Evolutionary conservation across 805 yeast genomes (phyloP).

Genomic region (Sporopachydermia quercuum): DNA sequence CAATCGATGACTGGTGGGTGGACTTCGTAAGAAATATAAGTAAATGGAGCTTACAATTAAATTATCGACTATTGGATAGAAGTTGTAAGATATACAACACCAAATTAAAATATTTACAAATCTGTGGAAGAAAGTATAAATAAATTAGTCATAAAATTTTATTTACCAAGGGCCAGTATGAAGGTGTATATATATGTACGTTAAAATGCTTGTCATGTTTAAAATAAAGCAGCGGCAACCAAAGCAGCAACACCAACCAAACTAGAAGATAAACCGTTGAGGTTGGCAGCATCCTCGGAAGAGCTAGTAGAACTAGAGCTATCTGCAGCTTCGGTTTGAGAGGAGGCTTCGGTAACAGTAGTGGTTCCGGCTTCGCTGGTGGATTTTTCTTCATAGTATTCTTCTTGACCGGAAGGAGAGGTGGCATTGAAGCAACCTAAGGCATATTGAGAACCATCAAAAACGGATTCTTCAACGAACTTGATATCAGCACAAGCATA

Average conservation of each 20-base stretch:
- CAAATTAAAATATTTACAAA: too few relatives aligned
- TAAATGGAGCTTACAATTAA: too few relatives aligned
- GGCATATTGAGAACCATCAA: conserved; percentile 20
- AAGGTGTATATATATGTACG: too few relatives aligned
- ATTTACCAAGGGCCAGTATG: too few relatives aligned
- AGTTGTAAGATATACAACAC: too few relatives aligned
- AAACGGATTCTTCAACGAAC: conserved; percentile 26
- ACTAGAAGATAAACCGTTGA: neutral
- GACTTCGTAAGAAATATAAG: too few relatives aligned
- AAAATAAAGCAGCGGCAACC: neutral
- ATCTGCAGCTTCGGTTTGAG: too few relatives aligned
- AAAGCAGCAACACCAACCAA: neutral
- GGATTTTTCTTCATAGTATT: conserved; percentile 21
- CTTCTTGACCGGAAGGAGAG: conserved; percentile 12
- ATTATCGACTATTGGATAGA: too few relatives aligned
- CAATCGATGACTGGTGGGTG: too few relatives aligned
- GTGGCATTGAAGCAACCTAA: conserved; percentile 26
- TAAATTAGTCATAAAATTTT: too few relatives aligned
- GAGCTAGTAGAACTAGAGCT: neutral
- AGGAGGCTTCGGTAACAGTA: neutral
- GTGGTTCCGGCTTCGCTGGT: neutral
- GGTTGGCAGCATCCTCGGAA: neutral
- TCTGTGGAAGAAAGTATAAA: too few relatives aligned
- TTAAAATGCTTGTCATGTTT: too few relatives aligned
- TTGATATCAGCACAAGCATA: conserved; percentile 26